Base-by-base conservation (phyloP, 2,329 filamentous ascomycete species). In the Talaromyces rugulosus region DNA sequence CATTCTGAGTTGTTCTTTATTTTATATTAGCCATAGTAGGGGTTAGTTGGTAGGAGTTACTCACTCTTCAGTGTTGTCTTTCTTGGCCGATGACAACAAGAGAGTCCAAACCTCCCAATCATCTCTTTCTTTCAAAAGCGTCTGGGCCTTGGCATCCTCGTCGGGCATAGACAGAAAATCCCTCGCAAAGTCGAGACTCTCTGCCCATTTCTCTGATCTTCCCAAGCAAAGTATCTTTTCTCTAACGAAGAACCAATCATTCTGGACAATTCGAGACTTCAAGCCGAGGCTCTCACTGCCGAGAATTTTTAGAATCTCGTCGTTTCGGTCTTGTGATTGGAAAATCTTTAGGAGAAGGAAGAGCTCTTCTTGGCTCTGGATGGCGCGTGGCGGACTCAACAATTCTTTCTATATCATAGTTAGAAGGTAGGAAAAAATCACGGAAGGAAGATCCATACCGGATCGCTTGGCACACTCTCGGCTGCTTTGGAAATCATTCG, bases 401-500 rank as follows among this genome's bases (percentile, higher is more conserved):
- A 74, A 64, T 63, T 79, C 72, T 65, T 78, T 74, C 78, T 81
- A 66, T 67, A 62, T 23, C 47, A 40, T 18, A 30, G 28, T 53
- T 31, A 53, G 30, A 61, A 65, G 52, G 55, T 58, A 59, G 56
- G n/a, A 66, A 65, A 58, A 31, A 40, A 63, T 68, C 58, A 63
- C 53, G 65, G 64, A 54, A 66, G 67, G 59, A 55, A 65, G 64
- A 59, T 47, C 27, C 76, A 66, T 76, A 81, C 79, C 65, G 76
- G 74, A 65, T 78, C 74, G 31, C 68, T 66, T n/a, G 78, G 77
- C 51, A 80, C 77, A 36, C 72, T 76, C 6, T 75, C 73, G 12
- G 77, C 79, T 50, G 80, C 78, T 63, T 81, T 82, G 7, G 76
- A 77, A 16, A 79, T 72, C 77, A 81, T 80, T 42, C 80, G 78